A percentile compares a stretch with the other conserved stretches of the same genome.
Conservation (phyloP, 2,329 filamentous ascomycete genomes). For the Aspergillus bombycis region DNA sequence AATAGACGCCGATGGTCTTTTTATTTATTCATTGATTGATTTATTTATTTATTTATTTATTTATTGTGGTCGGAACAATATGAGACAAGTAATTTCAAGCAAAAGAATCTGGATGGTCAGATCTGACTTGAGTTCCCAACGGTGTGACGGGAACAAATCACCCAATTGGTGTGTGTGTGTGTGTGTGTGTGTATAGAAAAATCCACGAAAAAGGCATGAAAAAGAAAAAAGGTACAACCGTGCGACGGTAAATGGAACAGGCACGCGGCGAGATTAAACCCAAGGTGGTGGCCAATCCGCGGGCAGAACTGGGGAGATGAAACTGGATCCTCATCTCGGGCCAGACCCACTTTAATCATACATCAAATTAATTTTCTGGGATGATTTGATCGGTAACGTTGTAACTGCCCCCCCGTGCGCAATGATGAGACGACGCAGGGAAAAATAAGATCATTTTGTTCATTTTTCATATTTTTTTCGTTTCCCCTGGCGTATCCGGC, state of each 20-base stretch:
- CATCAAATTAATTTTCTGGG: conserved; percentile 1
- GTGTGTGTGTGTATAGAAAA: not conserved
- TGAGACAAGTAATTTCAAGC: no score
- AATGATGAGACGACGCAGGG: not conserved
- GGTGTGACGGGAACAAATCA: not conserved
- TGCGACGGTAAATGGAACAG: not conserved
- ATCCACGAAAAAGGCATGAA: not conserved
- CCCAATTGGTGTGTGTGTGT: not conserved
- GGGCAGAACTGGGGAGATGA: conserved; percentile 1
- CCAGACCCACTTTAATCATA: conserved; percentile 14
- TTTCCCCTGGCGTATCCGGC: not conserved
- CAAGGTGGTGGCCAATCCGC: not conserved
- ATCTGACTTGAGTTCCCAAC: not conserved
- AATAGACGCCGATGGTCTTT: no score
- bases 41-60: no score
- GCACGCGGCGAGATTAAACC: conserved; percentile 11
- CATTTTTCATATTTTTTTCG: no score
- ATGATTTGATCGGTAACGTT: not conserved
- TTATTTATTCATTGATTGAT: no score
- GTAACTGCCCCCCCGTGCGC: not conserved
- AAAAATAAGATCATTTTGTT: no score
- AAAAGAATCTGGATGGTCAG: no score
- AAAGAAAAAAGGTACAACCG: not conserved
- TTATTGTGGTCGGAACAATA: no score
- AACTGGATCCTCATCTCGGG: conserved; percentile 17